Evolutionary conservation across 2,329 filamentous ascomycete genomes (phyloP), one percentile per base, ranked within the genome.

Genomic region (Phaeosphaeria sp.): DNA sequence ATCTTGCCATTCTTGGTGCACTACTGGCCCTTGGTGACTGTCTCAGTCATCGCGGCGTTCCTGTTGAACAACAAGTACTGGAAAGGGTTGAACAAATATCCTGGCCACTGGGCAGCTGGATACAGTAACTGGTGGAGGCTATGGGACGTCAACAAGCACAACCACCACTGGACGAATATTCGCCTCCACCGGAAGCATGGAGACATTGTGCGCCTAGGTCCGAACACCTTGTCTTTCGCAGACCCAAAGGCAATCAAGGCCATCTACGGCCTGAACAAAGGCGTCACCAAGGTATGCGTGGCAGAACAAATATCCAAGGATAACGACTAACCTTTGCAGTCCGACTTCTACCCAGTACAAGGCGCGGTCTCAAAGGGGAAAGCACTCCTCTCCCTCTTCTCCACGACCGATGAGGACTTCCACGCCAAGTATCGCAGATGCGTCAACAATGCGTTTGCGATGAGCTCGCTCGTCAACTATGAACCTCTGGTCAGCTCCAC

Each of bases 211-310:
- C 84, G 91, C 1, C 77, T 93, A 3, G 91, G 90, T 0, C 91
- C 91, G 1, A 93, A 93, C 62, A 80, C 81, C 0, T 77, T 95
- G 1, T 92, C 89, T 0, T 92, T 95, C 68, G 85, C 89, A 2
- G 85, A 92, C 63, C 90, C 91, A 0, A 85, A 85, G 57, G 90
- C 90, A 0, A 81, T 94, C 65, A 91, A 90, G 77, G 80, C 81
- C 11, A 93, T 95, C 46, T 96, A 95, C 73, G 91, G 91, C 0
- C 77, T 94, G 44, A 94, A 93, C 73, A 93, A 93, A 76, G 90
- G 90, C 0, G 90, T 92, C 65, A 79, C 85, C 48, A 95, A 95
- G 85, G 90, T 90, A 76, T 48, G 74, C 60, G 30, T 18, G 6
- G 23, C 13, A 18, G 21, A 6, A 46, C n/a, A 39, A 13, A 30